Percentiles rank a stretch among this genome's conserved stretches.
Evolutionary conservation across 2,329 filamentous ascomycete species (phyloP).

Genomic region (Trichophyton simii): DNA sequence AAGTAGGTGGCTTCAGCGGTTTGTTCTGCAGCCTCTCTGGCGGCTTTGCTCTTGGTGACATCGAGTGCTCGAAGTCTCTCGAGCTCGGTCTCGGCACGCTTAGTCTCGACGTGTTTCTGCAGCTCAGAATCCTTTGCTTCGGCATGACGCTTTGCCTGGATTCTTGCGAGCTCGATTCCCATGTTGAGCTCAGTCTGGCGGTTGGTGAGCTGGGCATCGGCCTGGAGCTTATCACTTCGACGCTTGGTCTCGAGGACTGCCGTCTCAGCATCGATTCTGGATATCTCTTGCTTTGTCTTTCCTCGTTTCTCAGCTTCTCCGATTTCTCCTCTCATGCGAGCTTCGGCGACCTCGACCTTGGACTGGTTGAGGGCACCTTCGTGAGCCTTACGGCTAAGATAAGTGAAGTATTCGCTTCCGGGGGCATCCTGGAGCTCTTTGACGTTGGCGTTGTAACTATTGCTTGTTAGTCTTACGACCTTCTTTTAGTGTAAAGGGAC

Average conservation of each 20-base stretch:
- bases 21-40: conserved; percentile 32
- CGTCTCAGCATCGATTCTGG: conserved; percentile 77
- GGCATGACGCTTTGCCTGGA: conserved; percentile 58
- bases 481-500: not conserved
- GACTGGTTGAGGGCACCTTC: conserved; percentile 76
- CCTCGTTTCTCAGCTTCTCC: conserved; percentile 63
- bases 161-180: conserved; percentile 62
- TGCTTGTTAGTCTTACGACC: conserved; percentile 8
- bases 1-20: conserved; percentile 40
- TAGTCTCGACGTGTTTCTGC: conserved; percentile 63
- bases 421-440: conserved; percentile 78
- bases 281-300: conserved; percentile 71
- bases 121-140: conserved; percentile 70
- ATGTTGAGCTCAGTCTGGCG: conserved; percentile 59
- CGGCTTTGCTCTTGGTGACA: conserved; percentile 58
- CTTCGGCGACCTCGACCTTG: conserved; percentile 48
- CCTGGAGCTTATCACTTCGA: conserved; percentile 66
- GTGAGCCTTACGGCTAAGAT: conserved; percentile 69
- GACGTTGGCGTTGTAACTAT: conserved; percentile 58
- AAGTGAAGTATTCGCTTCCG: conserved; percentile 70
- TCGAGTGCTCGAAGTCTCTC: conserved; percentile 66
- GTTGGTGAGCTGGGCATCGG: conserved; percentile 63
- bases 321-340: conserved; percentile 48
- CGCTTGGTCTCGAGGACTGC: conserved; percentile 74
- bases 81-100: conserved; percentile 65